These are phyloP conservation scores for Posidonia oceanica DNA, from an alignment of 116 monocot genomes.

Conservation along the genomic window DNA sequence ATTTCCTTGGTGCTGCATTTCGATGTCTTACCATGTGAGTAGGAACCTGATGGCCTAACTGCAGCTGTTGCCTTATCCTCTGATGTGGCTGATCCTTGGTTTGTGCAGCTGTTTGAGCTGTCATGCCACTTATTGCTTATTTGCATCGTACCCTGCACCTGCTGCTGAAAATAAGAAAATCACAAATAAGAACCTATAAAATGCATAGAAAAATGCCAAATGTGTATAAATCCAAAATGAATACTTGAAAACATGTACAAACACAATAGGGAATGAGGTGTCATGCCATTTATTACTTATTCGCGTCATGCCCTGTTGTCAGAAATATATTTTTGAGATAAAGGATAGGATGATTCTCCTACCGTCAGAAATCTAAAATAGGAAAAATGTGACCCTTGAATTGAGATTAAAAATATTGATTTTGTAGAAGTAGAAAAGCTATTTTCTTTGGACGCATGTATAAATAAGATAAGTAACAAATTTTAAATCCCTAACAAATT, in stretches of 20 bases:
- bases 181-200: not conserved
- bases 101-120: constrained; percentile 12
- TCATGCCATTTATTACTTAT: constrained; percentile 22
- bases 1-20: constrained; percentile 29
- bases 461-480: too few species aligned
- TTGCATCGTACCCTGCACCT: constrained; percentile 5
- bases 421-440: too few species aligned
- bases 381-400: too few species aligned
- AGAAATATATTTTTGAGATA: not conserved
- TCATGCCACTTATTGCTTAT: constrained; percentile 19
- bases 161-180: not conserved
- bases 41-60: constrained; percentile 7
- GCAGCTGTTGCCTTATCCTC: constrained; percentile 10
- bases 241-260: too few species aligned
- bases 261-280: not conserved
- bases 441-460: too few species aligned
- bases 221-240: too few species aligned
- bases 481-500: too few species aligned
- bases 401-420: too few species aligned
- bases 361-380: too few species aligned
- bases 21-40: constrained; percentile 21
- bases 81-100: constrained; percentile 14
- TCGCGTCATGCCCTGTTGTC: constrained; percentile 2
- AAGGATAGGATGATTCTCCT: too few species aligned
- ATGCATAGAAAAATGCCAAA: too few species aligned